Percentiles rank a stretch among this genome's conserved stretches.
phyloP scores from a whole-genome alignment of 2,329 filamentous ascomycete genomes.

The Stachybotrys chlorohalonatus region DNA sequence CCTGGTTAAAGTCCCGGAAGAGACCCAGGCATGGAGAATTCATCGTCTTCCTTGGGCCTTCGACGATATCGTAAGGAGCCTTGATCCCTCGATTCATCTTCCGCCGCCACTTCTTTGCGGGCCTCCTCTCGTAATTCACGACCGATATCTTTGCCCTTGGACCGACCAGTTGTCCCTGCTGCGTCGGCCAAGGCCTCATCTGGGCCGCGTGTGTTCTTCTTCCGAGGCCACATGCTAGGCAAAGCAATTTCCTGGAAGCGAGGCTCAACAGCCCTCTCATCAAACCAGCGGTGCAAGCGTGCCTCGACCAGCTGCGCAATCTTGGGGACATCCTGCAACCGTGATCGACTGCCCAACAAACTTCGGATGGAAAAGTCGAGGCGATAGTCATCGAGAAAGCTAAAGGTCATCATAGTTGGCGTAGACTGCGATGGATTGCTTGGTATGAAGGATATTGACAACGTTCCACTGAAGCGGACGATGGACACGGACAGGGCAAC shows the following conservation, averaged over 20 bases:
- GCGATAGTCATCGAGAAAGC: conserved; percentile 82
- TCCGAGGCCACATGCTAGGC: conserved; percentile 74
- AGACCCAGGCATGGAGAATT: conserved; percentile 38
- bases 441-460: conserved; percentile 89
- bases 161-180: conserved; percentile 38
- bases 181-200: conserved; percentile 45
- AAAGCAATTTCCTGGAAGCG: conserved; percentile 80
- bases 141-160: conserved; percentile 43
- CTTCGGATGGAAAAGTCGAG: conserved; percentile 76
- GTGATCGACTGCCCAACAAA: conserved; percentile 68
- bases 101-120: conserved; percentile 35
- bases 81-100: conserved; percentile 29
- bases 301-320: conserved; percentile 78
- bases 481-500: conserved; percentile 88
- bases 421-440: conserved; percentile 57
- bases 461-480: conserved; percentile 86
- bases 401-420: conserved; percentile 87
- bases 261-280: conserved; percentile 77
- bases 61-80: conserved; percentile 29
- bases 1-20: conserved; percentile 28
- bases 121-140: conserved; percentile 43
- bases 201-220: conserved; percentile 71
- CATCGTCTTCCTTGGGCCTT: conserved; percentile 25
- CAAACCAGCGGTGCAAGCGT: conserved; percentile 77
- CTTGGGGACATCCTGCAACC: conserved; percentile 79